Conservation (phyloP, 2,329 filamentous ascomycete genomes). For the Epichloe coenophiala region DNA sequence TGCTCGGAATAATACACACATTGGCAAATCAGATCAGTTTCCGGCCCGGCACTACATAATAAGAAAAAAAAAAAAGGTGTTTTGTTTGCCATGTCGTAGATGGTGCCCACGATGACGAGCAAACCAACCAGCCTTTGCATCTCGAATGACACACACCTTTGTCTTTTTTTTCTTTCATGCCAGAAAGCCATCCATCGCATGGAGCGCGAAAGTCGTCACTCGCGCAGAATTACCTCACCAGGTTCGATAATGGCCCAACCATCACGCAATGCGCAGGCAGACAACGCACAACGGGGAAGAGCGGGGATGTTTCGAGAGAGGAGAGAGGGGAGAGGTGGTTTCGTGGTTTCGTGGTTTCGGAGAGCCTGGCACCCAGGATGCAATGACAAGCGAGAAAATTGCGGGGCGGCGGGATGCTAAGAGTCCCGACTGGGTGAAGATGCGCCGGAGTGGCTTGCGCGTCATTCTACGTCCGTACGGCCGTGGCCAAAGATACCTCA, state of each 20-base stretch:
- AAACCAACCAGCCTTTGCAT: neutral
- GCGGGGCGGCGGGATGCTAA: neutral
- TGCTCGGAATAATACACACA: no score
- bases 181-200: neutral
- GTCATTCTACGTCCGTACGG: neutral
- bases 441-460: no score
- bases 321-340: neutral
- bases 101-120: slow-evolving; percentile 1
- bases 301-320: neutral
- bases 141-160: neutral
- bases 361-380: neutral
- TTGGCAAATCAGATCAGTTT: no score
- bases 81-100: neutral
- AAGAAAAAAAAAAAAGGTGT: no score
- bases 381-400: neutral
- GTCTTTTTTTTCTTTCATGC: neutral
- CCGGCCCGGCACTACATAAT: no score
- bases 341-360: neutral
- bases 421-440: neutral
- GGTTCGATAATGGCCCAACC: neutral
- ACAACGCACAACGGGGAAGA: neutral
- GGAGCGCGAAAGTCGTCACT: neutral
- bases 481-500: neutral
- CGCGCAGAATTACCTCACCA: neutral
- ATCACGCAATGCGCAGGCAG: neutral